Conservation (phyloP, 495 filamentous ascomycete species). For the Penicillium psychrofluorescens region DNA sequence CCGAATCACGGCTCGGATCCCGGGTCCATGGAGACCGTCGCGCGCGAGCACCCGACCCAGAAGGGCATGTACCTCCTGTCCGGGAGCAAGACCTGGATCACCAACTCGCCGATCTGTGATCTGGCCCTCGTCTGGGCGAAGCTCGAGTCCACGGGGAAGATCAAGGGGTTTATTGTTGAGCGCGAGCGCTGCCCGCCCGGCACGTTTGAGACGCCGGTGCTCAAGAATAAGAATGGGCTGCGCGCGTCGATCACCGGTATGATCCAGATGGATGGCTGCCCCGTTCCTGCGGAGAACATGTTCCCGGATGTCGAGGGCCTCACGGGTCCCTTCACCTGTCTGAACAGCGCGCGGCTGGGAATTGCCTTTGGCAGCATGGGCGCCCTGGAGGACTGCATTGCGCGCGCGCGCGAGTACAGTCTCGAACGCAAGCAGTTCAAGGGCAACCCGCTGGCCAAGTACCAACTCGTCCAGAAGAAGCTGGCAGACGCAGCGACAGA, state of each 20-base stretch:
- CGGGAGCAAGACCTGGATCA: conserved; percentile 97
- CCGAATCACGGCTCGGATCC: conserved; percentile 97
- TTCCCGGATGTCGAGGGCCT: conserved; percentile 86
- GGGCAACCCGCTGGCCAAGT: conserved; percentile 89
- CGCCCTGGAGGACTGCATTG: conserved; percentile 84
- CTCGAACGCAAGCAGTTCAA: conserved; percentile 95
- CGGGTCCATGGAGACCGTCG: conserved; percentile 87
- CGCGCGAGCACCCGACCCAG: conserved; percentile 80
- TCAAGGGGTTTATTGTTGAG: conserved; percentile 89
- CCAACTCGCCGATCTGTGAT: conserved; percentile 92
- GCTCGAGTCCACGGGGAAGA: conserved; percentile 81
- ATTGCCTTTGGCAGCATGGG: conserved; percentile 94
- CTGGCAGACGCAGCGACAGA: conserved; percentile 87
- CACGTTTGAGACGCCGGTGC: conserved; percentile 81
- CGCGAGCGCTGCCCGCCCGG: conserved; percentile 72
- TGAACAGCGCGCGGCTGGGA: conserved; percentile 87
- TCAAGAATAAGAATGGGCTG: conserved; percentile 94
- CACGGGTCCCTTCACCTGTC: conserved; percentile 81
- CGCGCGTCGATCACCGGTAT: conserved; percentile 93
- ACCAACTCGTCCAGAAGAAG: conserved; percentile 98
- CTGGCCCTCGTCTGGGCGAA: conserved; percentile 93
- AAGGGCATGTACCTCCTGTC: conserved; percentile 74
- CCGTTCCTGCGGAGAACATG: conserved; percentile 88
- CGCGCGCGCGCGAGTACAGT: conserved; percentile 74
- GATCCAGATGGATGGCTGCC: conserved; percentile 90